Percentiles rank a stretch among this genome's conserved stretches.
Evolutionary conservation across 257 asterid genomes (phyloP).

Genomic region (Solanum habrochaites): DNA sequence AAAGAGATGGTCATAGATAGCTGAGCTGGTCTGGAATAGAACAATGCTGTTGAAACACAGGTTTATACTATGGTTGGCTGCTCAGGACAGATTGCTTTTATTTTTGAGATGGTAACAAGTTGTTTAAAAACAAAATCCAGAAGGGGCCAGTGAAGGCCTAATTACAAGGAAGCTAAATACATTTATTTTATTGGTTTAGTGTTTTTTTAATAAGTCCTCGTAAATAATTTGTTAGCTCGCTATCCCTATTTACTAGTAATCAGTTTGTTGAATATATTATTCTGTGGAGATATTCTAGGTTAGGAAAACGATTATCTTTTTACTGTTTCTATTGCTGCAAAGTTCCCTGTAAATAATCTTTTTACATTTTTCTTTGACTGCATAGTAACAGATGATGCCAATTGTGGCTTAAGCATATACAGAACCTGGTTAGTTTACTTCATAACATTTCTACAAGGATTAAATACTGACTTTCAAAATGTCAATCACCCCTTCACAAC

Average conservation of each 20-base stretch:
- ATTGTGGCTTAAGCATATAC: not conserved
- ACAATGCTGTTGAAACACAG: not conserved
- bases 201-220: not conserved
- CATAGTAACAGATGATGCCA: not conserved
- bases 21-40: not conserved
- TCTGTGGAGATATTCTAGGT: not conserved
- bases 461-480: not conserved
- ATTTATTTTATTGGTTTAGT: not conserved
- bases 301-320: not conserved
- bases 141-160: not conserved
- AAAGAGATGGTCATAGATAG: not conserved
- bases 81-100: not conserved
- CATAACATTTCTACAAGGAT: not conserved
- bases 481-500: not conserved
- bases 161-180: not conserved
- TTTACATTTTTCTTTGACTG: not conserved
- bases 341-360: not conserved
- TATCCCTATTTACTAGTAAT: not conserved
- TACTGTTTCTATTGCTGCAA: not conserved
- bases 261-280: not conserved
- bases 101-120: not conserved
- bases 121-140: not conserved
- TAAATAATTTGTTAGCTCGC: not conserved
- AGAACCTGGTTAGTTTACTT: not conserved
- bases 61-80: not conserved